phyloP scores from a whole-genome alignment of 352 stramenopile species.

The Globisporangium abappressorium region DNA sequence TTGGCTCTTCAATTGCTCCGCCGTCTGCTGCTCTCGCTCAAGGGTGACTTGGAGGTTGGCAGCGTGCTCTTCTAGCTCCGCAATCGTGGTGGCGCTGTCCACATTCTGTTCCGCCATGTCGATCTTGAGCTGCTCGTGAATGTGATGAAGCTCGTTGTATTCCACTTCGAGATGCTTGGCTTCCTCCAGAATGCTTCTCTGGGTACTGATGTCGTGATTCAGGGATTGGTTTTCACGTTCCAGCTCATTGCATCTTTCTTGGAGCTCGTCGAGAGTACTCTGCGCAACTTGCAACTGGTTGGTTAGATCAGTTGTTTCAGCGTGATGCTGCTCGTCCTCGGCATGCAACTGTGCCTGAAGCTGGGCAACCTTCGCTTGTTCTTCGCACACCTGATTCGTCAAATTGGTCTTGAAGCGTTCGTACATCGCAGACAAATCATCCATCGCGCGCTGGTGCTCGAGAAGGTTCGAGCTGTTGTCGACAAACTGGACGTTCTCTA shows the following conservation, averaged over 20 bases:
- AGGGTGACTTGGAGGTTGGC: conserved; percentile 59
- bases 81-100: conserved; percentile 30
- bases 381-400: conserved; percentile 35
- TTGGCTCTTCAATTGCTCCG: conserved; percentile 43
- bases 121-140: conserved; percentile 39
- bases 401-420: conserved; percentile 40
- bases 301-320: conserved; percentile 21
- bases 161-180: conserved; percentile 21
- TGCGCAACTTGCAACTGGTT: conserved; percentile 30
- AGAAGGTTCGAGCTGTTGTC: conserved; percentile 18
- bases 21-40: conserved; percentile 51
- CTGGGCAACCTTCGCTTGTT: conserved; percentile 38
- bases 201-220: conserved; percentile 27
- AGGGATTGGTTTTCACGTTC: conserved; percentile 48
- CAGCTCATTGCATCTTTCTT: conserved; percentile 29
- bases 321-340: conserved; percentile 26
- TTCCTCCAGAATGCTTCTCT: conserved; percentile 16
- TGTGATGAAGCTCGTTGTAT: conserved; percentile 30
- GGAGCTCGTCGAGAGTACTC: conserved; percentile 20
- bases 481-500: conserved; percentile 27
- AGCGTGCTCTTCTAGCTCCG: conserved; percentile 49
- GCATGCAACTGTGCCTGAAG: conserved; percentile 32
- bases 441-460: conserved; percentile 23
- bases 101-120: conserved; percentile 26
- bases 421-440: conserved; percentile 36